phyloP scores from a whole-genome alignment of 495 filamentous ascomycete genomes.

The Baudoinia panamericana region DNA sequence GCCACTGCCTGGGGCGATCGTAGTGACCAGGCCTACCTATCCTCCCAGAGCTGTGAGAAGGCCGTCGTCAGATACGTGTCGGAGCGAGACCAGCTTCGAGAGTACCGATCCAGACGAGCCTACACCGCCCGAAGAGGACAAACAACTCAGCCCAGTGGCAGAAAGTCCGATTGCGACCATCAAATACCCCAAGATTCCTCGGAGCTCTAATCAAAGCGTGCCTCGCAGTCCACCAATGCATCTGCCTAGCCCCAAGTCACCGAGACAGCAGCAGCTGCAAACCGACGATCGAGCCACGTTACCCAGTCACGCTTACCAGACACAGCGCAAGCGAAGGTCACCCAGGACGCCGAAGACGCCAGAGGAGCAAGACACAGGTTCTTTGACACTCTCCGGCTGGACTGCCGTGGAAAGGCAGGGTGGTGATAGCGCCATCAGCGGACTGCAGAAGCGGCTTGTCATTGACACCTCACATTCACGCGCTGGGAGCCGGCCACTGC shows the following conservation, averaged over 20 bases:
- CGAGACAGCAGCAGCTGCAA: background rate
- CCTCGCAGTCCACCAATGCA: slow-evolving; percentile 22
- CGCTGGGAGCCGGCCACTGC: slow-evolving; percentile 13
- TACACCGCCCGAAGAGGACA: slow-evolving; percentile 28
- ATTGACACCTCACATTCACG: slow-evolving; percentile 15
- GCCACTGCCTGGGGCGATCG: slow-evolving; percentile 4
- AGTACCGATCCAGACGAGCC: slow-evolving; percentile 26
- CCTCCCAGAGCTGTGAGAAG: slow-evolving; percentile 12
- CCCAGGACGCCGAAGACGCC: slow-evolving; percentile 1
- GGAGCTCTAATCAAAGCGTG: slow-evolving; percentile 28
- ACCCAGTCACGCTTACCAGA: slow-evolving; percentile 2
- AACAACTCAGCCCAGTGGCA: slow-evolving; percentile 28
- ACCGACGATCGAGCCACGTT: slow-evolving; percentile 5
- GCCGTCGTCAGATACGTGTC: slow-evolving; percentile 23
- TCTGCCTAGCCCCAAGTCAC: slow-evolving; percentile 9
- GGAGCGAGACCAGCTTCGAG: slow-evolving; percentile 31
- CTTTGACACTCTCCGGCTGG: slow-evolving; percentile 6
- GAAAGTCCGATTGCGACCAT: slow-evolving; percentile 30
- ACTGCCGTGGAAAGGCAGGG: slow-evolving; percentile 25
- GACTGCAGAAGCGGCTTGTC: slow-evolving; percentile 21
- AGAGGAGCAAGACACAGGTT: background rate
- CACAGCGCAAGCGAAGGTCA: background rate
- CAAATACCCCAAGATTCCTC: slow-evolving; percentile 30
- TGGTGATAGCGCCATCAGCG: slow-evolving; percentile 19
- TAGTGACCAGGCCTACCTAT: slow-evolving; percentile 10